phyloP scores from a whole-genome alignment of 257 asterid species.

The Salvia rosmarinus region DNA sequence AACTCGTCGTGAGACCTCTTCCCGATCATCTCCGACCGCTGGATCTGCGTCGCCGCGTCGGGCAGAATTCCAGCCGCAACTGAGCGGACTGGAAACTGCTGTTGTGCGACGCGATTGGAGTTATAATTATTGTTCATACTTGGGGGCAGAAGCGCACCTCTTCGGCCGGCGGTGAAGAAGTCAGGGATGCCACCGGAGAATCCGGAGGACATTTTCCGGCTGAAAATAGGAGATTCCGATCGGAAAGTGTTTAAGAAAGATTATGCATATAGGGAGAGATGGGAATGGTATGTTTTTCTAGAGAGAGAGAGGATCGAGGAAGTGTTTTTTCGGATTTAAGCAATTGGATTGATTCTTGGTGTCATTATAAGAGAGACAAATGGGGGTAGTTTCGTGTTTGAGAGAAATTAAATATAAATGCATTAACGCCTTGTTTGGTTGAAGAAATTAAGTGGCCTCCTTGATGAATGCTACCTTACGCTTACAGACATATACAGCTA shows the following conservation, averaged over 20 bases:
- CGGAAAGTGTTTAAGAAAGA: constrained; percentile 35
- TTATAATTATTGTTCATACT: constrained; percentile 34
- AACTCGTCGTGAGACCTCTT: constrained; percentile 71
- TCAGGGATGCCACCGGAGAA: constrained; percentile 64
- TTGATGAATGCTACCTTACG: background rate
- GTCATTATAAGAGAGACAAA: constrained; percentile 20
- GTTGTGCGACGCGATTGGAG: constrained; percentile 34
- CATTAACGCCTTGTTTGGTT: constrained; percentile 39
- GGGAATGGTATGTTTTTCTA: background rate
- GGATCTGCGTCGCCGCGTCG: constrained; percentile 58
- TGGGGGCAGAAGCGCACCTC: constrained; percentile 39
- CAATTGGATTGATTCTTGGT: constrained; percentile 54
- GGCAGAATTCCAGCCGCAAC: constrained; percentile 45
- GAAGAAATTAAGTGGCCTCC: background rate
- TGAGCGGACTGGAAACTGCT: constrained; percentile 51
- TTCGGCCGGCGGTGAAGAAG: constrained; percentile 53
- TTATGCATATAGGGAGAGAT: constrained; percentile 32
- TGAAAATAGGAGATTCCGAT: background rate
- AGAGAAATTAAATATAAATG: constrained; percentile 36
- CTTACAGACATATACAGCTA: constrained; percentile 14
- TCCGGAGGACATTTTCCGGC: constrained; percentile 54
- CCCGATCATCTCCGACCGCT: constrained; percentile 53
- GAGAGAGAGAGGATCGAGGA: constrained; percentile 1
- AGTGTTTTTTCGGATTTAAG: constrained; percentile 31
- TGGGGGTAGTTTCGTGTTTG: constrained; percentile 29